phyloP scores from a whole-genome alignment of 768 basidiomycete genomes.

The Epithele typhae region DNA sequence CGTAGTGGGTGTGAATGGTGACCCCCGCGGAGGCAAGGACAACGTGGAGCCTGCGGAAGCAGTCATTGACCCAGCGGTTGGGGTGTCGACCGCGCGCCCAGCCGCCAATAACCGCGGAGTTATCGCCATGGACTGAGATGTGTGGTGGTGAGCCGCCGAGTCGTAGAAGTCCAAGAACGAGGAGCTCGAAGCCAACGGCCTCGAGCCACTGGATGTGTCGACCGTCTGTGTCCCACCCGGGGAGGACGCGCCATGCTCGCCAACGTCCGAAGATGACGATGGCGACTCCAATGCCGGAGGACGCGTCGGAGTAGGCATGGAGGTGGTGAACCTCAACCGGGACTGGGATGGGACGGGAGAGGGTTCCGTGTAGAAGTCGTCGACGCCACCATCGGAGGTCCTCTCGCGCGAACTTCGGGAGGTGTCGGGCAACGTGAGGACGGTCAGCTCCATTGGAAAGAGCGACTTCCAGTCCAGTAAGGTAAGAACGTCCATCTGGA shows the following conservation, averaged over 20 bases:
- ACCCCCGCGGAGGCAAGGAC: slow-evolving; percentile 7
- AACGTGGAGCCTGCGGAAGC: too few relatives aligned
- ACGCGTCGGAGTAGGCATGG: too few relatives aligned
- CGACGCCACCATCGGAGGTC: too few relatives aligned
- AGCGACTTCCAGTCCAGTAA: slow-evolving; percentile 6
- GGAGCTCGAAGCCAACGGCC: slow-evolving; percentile 38
- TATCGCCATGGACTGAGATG: slow-evolving; percentile 25
- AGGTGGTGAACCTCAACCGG: too few relatives aligned
- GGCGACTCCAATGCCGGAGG: too few relatives aligned
- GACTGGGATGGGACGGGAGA: slow-evolving; percentile 22
- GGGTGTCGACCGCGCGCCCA: slow-evolving; percentile 31
- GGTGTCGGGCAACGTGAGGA: neutral
- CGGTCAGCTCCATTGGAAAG: too few relatives aligned
- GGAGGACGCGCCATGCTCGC: slow-evolving; percentile 22
- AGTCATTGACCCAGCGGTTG: slow-evolving; percentile 24
- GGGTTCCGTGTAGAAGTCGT: too few relatives aligned
- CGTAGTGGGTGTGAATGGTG: slow-evolving; percentile 9
- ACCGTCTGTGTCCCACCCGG: slow-evolving; percentile 11
- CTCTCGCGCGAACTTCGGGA: too few relatives aligned
- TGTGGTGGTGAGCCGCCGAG: slow-evolving; percentile 16
- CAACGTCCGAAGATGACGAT: slow-evolving; percentile 19
- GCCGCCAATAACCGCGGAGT: slow-evolving; percentile 33
- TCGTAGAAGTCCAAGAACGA: slow-evolving; percentile 19
- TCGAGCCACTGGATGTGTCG: slow-evolving; percentile 49
- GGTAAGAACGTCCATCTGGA: slow-evolving; percentile 6